These are phyloP conservation scores for Dryadomyces quercus-mongolicae DNA, from an alignment of 2,329 filamentous ascomycete genomes.

Conservation along the genomic window DNA sequence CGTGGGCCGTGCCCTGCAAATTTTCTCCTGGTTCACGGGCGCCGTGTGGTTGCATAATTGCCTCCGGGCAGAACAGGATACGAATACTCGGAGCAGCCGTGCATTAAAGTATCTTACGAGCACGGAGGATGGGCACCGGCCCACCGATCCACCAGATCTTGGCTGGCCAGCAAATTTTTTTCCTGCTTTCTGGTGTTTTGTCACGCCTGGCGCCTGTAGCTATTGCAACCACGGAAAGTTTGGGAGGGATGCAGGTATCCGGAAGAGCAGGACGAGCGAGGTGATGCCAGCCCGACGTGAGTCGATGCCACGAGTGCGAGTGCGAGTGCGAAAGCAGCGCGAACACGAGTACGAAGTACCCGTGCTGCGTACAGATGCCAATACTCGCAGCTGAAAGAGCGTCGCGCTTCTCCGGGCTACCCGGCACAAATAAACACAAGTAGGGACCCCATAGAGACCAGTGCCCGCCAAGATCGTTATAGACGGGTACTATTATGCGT, in stretches of 20 bases:
- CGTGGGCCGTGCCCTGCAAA: background rate
- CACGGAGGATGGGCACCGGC: no score
- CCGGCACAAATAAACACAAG: background rate
- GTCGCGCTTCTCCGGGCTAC: background rate
- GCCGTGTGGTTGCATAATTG: no score
- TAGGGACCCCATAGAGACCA: background rate
- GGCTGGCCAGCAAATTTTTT: background rate
- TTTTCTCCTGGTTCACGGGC: background rate
- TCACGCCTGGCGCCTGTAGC: background rate
- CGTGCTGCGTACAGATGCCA: background rate
- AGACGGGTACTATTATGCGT: background rate
- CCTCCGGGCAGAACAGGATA: no score
- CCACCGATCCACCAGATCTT: constrained; percentile 1
- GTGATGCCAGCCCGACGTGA: no score
- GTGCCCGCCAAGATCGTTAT: background rate
- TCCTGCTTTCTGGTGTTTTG: background rate
- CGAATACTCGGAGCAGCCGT: no score
- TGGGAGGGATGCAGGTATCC: no score
- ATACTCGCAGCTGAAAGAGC: background rate
- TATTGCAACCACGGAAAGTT: background rate
- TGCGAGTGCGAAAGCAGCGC: background rate
- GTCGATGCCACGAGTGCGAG: background rate
- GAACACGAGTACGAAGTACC: background rate
- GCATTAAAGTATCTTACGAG: no score
- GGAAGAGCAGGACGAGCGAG: no score